These are phyloP conservation scores for Arabidopsis thaliana DNA, from an alignment of 345 rosid species.

Conservation along the genomic window TAIR10.1 NC_003076.8:22604001-22604500, in stretches of 20 bases:
- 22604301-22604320: slow-evolving; percentile 8
- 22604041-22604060: slow-evolving; percentile 26
- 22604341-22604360: not conserved
- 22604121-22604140: slow-evolving; percentile 33
- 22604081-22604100: slow-evolving; percentile 20
- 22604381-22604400: not conserved
- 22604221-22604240: slow-evolving; percentile 10
- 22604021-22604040: not conserved
- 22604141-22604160: slow-evolving; percentile 16
- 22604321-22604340: slow-evolving; percentile 5
- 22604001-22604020: not conserved
- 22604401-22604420: slow-evolving; percentile 9
- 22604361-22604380: not conserved
- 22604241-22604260: slow-evolving; percentile 20
- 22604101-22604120: slow-evolving; percentile 18
- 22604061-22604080: slow-evolving; percentile 24
- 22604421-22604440: slow-evolving; percentile 21
- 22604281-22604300: slow-evolving; percentile 30
- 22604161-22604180: slow-evolving; percentile 14
- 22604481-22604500: not conserved
- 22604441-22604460: slow-evolving; percentile 11
- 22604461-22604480: slow-evolving; percentile 1
- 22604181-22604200: slow-evolving; percentile 29
- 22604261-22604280: slow-evolving; percentile 26
- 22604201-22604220: slow-evolving; percentile 4